Conservation (phyloP, 169 alveolate species). For the Eimeria maxima region DNA sequence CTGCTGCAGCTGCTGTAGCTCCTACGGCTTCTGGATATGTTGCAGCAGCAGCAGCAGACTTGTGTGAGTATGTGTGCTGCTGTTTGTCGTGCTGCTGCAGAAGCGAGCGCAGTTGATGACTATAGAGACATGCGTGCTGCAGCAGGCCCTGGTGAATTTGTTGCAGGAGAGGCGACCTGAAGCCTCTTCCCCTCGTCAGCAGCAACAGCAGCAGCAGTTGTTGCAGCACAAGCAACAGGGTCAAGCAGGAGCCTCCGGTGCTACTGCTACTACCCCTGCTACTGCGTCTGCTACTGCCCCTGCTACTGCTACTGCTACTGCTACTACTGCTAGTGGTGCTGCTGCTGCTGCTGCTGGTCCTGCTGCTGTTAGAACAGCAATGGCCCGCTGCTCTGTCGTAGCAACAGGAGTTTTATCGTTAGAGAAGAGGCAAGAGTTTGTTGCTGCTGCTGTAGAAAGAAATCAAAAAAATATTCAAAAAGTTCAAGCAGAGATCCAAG, state of each 20-base stretch:
- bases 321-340: too few relatives aligned
- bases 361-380: background rate
- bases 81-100: constrained; percentile 40
- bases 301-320: too few relatives aligned
- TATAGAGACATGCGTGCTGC: constrained; percentile 1
- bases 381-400: constrained; percentile 12
- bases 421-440: background rate
- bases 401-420: background rate
- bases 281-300: too few relatives aligned
- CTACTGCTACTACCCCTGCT: too few relatives aligned
- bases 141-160: background rate
- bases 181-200: background rate
- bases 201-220: constrained; percentile 26
- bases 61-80: background rate
- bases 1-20: background rate
- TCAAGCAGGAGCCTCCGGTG: too few relatives aligned
- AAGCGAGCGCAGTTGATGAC: background rate
- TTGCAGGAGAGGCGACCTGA: constrained; percentile 39
- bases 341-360: too few relatives aligned
- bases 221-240: background rate
- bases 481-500: background rate
- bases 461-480: background rate
- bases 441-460: background rate
- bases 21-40: background rate
- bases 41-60: background rate